Evolutionary conservation across 2,329 filamentous ascomycete species (phyloP), one percentile per base, ranked within the genome.

Genomic region (Diaporthe humulicola): DNA sequence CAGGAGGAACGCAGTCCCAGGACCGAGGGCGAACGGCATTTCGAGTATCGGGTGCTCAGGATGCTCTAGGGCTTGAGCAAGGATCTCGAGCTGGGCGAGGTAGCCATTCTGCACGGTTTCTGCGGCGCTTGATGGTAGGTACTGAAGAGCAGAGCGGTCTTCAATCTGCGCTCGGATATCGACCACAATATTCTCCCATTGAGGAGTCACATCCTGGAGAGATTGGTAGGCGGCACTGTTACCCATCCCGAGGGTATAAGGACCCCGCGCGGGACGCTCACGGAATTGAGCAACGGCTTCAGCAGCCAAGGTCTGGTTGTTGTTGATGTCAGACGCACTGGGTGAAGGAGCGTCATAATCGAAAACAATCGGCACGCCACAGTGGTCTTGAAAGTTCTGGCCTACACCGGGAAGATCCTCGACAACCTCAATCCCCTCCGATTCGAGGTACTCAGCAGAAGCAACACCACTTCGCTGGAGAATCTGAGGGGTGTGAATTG

Each of bases 401-500:
- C 82, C 82, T n/a, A 84, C 82, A 15, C 80, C 80, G 0, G 80
- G 80, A 19, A 81, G 78, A 57, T 83, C 79, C 15, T 79, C 74
- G 14, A 82, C 57, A 15, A 81, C 77, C 4, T 78, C 74, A 33
- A 83, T 82, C 22, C 76, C 74, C 50, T 79, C 75, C 28, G 75
- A 64, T 17, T 73, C 52, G 8, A 83, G 79, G 15, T 82, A 74
- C 12, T 69, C 74, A 0, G 74, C 60, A 0, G 79, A 78, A 40
- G 82, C 83, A 56, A 84, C 79, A 19, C 83, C 83, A 30, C 79
- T 81, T 7, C 82, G 77, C 73, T 83, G 79, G 4, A 84, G 79
- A 4, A 84, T 76, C 33, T 82, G 80, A 0, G 83, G 83, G 0
- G 81, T 81, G 56, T 82, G 79, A 66, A 81, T 78, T 9, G 79